Base-by-base conservation (phyloP, 2,329 filamentous ascomycete species). In the Stachybotrys chartarum region DNA sequence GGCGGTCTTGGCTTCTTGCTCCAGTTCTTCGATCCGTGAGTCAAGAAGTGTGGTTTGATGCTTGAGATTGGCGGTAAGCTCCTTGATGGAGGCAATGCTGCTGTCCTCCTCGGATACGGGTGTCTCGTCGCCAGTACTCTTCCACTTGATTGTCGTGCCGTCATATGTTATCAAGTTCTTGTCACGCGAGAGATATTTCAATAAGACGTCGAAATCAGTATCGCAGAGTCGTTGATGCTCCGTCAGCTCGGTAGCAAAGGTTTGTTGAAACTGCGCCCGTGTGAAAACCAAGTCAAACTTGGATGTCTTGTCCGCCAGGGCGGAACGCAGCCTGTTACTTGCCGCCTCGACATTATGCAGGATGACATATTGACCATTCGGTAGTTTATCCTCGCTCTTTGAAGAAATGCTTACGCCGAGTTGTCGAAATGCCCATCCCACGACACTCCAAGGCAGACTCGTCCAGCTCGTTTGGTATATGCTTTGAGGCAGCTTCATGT, bases 41-140 rank as follows among this genome's bases (percentile, higher is more conserved):
- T 79, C 81, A 45, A 97, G 79, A 1, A 85, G 78, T 7, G 79
- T 72, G 16, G 91, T 86, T 58, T 96, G 84, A 18, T 85, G 81
- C 58, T 87, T 85, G 16, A 99, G 78, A 52, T 88, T 87, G 46
- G 82, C 77, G 31, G 91, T 87, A 11, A 96, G 79, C 30, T 88
- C 84, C 65, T 92, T 93, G 10, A 99, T 81, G 17, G 88, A 88
- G 1, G 91, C 91, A 59, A 97, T 90, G 1, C 90, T 88, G 5
- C 78, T 76, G 72, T 99, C 94, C 63, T 95, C 87, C 56, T 85
- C 76, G 1, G 88, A 89, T 60, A 97, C 86, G 0, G 63, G 62
- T 1, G 66, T 57, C 49, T 74, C 70, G 53, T 82, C 78, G 3
- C 77, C 75, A 0, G 79, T 68, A 0, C 72, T 71, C 63, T 83